A percentile compares a stretch with the other conserved stretches of the same genome.
Conservation (phyloP, 164 flowering plant genomes). For the Chloranthus sessilifolius region DNA sequence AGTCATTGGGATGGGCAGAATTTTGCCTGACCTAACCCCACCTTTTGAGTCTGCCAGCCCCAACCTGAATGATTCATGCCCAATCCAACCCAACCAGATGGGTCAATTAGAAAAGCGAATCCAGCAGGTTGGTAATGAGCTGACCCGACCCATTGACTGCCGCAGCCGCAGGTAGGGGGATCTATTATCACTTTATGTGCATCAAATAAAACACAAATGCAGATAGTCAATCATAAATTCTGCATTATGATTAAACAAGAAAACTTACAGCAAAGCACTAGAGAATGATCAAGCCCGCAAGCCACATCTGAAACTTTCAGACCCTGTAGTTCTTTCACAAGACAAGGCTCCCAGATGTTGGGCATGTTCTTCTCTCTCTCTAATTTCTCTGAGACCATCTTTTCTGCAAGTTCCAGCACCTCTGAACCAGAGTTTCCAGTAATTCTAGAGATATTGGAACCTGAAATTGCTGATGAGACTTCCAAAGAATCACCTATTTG, state of each 20-base stretch:
- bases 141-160: no score
- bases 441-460: neutral
- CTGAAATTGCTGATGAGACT: slow-evolving; percentile 22
- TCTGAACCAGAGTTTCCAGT: slow-evolving; percentile 14
- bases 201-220: no score
- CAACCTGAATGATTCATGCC: no score
- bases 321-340: slow-evolving; percentile 48
- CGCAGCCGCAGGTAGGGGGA: neutral
- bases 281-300: slow-evolving; percentile 91
- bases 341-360: slow-evolving; percentile 73
- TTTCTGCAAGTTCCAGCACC: slow-evolving; percentile 49
- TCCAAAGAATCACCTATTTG: slow-evolving; percentile 36
- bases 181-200: no score
- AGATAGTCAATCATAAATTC: no score
- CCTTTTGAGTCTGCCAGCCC: no score
- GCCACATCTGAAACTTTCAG: slow-evolving; percentile 59
- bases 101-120: no score
- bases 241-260: no score
- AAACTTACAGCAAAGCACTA: slow-evolving; percentile 67
- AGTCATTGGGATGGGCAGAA: no score
- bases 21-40: no score
- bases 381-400: slow-evolving; percentile 58
- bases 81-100: no score
- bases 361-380: slow-evolving; percentile 84
- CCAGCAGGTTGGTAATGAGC: no score